These are phyloP conservation scores for Phytophthora colocasiae DNA, from an alignment of 352 stramenopile species.

Conservation along the genomic window DNA sequence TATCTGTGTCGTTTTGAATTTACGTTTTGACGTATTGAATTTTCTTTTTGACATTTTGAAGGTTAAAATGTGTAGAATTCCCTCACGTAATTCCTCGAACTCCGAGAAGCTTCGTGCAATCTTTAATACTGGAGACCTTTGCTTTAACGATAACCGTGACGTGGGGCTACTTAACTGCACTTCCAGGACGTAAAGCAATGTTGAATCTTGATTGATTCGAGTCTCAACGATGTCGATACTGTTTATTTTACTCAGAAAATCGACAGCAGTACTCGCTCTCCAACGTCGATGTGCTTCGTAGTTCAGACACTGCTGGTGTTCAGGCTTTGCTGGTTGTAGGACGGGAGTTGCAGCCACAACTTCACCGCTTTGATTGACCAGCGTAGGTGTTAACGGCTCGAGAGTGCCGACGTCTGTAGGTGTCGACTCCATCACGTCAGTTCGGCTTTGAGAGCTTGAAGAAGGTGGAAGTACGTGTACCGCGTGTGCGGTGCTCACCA, in stretches of 20 bases:
- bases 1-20: too few relatives aligned
- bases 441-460: slow-evolving; percentile 7
- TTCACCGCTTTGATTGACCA: slow-evolving; percentile 2
- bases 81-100: slow-evolving; percentile 46
- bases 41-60: too few relatives aligned
- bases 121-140: slow-evolving; percentile 9
- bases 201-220: slow-evolving; percentile 10
- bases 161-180: slow-evolving; percentile 32
- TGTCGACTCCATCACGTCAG: slow-evolving; percentile 17
- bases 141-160: slow-evolving; percentile 5
- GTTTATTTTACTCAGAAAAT: slow-evolving; percentile 48
- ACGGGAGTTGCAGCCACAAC: background rate
- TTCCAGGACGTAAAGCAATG: slow-evolving; percentile 50
- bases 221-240: slow-evolving; percentile 46
- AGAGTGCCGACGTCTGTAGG: slow-evolving; percentile 1
- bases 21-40: too few relatives aligned
- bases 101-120: slow-evolving; percentile 60
- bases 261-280: slow-evolving; percentile 18
- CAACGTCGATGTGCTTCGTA: slow-evolving; percentile 42
- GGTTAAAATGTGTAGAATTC: too few relatives aligned
- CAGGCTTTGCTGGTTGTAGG: background rate
- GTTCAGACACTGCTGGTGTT: slow-evolving; percentile 10
- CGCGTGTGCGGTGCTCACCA: slow-evolving; percentile 12
- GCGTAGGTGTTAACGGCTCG: slow-evolving; percentile 4
- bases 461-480: slow-evolving; percentile 2